phyloP scores from a whole-genome alignment of 306 rosid species.

The Begonia peltatifolia region DNA sequence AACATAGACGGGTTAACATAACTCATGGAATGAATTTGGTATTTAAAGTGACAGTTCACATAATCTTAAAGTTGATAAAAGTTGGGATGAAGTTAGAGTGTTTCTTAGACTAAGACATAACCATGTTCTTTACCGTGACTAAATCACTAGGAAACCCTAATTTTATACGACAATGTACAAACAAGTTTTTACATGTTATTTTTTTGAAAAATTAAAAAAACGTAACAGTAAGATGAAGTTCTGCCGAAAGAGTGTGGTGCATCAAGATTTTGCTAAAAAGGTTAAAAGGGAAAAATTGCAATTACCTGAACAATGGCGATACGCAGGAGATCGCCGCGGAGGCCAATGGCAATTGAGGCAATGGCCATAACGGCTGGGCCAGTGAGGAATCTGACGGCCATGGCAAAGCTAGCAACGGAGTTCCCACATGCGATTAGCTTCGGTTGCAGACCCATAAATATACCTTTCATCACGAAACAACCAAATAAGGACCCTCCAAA shows the following conservation, averaged over 20 bases:
- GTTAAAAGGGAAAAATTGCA: not conserved
- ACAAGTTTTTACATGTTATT: no score
- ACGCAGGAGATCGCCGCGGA: conserved; percentile 83
- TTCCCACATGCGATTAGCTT: conserved; percentile 97
- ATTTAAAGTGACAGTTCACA: no score
- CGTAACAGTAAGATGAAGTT: no score
- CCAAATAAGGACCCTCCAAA: not conserved
- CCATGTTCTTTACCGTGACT: no score
- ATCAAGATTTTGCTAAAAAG: not conserved
- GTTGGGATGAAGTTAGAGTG: no score
- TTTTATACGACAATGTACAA: no score
- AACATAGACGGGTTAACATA: not conserved
- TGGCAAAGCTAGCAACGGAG: conserved; percentile 78
- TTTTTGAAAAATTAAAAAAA: not conserved
- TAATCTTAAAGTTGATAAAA: no score
- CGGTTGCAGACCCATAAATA: conserved; percentile 97
- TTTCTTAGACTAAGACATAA: no score
- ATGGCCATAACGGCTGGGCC: conserved; percentile 98
- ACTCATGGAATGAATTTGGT: not conserved
- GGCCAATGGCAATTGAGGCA: conserved; percentile 83
- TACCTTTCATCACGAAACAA: conserved; percentile 27
- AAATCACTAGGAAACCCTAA: no score
- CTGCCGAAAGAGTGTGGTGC: no score
- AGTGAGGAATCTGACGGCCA: conserved; percentile 89
- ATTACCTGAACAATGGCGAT: conserved; percentile 94